phyloP scores from a whole-genome alignment of 2,329 filamentous ascomycete genomes.

The Celoporthe dispersa region DNA sequence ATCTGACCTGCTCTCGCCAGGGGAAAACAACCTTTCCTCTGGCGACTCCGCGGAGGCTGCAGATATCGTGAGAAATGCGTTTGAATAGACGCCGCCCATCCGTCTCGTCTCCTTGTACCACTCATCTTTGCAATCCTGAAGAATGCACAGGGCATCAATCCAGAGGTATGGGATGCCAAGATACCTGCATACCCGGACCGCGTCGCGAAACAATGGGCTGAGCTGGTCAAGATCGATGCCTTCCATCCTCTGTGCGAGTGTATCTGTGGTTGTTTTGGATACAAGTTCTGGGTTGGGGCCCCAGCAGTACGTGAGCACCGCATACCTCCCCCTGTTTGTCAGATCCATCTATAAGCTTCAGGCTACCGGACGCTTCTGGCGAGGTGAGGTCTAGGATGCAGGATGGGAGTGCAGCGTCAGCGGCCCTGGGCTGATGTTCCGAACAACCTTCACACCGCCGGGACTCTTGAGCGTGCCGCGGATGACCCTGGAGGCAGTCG shows the following conservation, averaged over 20 bases:
- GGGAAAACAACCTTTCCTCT: not conserved
- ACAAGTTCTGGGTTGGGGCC: not conserved
- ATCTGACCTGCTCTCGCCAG: not conserved
- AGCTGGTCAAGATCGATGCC: not conserved
- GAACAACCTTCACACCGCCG: not conserved
- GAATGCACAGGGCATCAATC: constrained; percentile 14
- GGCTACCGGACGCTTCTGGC: not conserved
- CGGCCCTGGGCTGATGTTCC: too few species aligned
- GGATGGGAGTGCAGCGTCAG: not conserved
- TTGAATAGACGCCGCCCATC: not conserved
- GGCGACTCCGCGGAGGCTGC: constrained; percentile 1
- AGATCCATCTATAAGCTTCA: constrained; percentile 2
- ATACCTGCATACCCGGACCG: not conserved
- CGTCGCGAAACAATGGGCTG: constrained; percentile 2
- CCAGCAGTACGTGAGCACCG: constrained; percentile 13
- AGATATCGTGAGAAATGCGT: not conserved
- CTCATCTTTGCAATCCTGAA: not conserved
- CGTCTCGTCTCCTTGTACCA: not conserved
- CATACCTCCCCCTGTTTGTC: constrained; percentile 3
- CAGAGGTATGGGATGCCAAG: constrained; percentile 9
- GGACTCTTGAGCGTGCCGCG: not conserved
- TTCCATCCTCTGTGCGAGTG: not conserved
- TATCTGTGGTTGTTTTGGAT: not conserved
- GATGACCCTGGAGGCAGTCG: constrained; percentile 4
- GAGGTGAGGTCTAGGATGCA: not conserved